Conservation (phyloP, 345 rosid species). For the Populus nigra region DNA sequence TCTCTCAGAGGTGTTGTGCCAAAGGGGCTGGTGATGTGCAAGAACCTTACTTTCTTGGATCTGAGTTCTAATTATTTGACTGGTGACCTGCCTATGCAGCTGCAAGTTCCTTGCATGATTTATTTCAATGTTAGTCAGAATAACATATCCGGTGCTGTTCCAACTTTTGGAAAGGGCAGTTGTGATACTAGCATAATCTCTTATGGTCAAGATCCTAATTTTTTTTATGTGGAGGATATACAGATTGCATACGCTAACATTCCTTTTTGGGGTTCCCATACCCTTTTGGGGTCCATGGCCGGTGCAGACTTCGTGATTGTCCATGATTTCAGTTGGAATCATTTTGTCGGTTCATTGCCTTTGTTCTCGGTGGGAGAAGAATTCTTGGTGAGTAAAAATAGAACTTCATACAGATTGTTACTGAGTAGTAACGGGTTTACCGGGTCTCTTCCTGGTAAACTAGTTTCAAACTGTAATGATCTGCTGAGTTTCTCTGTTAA, state of each 20-base stretch:
- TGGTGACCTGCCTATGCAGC: constrained; percentile 45
- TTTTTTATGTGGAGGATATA: constrained; percentile 33
- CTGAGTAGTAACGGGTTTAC: constrained; percentile 48
- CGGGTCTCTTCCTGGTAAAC: constrained; percentile 38
- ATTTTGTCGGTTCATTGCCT: constrained; percentile 47
- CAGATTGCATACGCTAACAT: constrained; percentile 28
- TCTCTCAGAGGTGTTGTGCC: constrained; percentile 40
- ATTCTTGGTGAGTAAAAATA: constrained; percentile 21
- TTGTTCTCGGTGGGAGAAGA: constrained; percentile 41
- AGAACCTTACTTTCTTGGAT: constrained; percentile 56
- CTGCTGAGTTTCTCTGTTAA: constrained; percentile 45
- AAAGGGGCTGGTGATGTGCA: constrained; percentile 37
- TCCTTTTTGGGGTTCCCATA: constrained; percentile 35
- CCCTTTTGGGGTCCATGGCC: background rate
- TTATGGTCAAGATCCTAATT: constrained; percentile 13
- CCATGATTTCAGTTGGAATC: constrained; percentile 64
- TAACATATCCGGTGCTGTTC: constrained; percentile 48
- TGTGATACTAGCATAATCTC: constrained; percentile 29
- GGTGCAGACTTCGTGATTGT: constrained; percentile 22
- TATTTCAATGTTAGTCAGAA: constrained; percentile 57
- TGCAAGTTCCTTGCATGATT: constrained; percentile 54
- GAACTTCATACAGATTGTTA: constrained; percentile 39
- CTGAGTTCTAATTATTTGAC: constrained; percentile 52
- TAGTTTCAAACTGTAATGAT: constrained; percentile 38
- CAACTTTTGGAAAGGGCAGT: constrained; percentile 30